Evolutionary conservation across 1,284 basidiomycete genomes (phyloP).

Genomic region (Naganishia cerealis): DNA sequence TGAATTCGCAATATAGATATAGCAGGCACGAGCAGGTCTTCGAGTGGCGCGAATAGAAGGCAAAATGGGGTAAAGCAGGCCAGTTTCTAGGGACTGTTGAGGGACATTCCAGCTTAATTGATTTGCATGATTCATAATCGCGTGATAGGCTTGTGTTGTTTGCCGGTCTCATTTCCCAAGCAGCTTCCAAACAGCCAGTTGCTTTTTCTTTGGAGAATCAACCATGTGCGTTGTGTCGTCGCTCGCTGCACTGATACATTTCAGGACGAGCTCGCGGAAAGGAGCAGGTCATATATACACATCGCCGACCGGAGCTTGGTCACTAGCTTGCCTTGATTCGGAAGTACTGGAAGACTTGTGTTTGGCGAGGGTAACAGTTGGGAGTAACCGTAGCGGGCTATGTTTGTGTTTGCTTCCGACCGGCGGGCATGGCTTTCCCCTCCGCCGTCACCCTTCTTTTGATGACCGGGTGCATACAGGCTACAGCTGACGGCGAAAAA

Average conservation of each 20-base stretch:
- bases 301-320: no score
- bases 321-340: neutral
- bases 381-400: neutral
- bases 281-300: neutral
- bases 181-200: neutral
- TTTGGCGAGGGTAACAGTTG: neutral
- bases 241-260: no score
- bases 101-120: neutral
- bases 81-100: no score
- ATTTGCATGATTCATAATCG: slow-evolving; percentile 10
- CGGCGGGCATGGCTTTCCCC: neutral
- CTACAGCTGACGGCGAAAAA: slow-evolving; percentile 5
- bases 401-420: neutral
- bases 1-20: no score
- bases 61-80: neutral
- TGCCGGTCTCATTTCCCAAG: neutral
- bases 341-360: neutral
- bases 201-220: no score
- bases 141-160: slow-evolving; percentile 12
- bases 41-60: neutral
- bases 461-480: neutral
- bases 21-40: no score
- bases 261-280: neutral
- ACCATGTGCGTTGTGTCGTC: no score
- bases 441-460: neutral